phyloP scores from a whole-genome alignment of 2,329 filamentous ascomycete genomes.

The Cladophialophora chaetospira region DNA sequence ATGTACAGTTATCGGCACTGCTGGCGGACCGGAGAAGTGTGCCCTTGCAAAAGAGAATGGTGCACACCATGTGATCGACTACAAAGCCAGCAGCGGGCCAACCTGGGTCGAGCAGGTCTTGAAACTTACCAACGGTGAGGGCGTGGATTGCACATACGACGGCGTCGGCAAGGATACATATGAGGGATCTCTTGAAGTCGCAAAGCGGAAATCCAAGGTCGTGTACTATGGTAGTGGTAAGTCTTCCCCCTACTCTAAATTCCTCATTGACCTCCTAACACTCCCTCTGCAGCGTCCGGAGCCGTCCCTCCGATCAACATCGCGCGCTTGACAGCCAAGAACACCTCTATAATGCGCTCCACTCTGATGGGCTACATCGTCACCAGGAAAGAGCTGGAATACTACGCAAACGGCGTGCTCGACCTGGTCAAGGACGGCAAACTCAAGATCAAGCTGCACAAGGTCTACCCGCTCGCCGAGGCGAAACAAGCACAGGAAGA shows the following conservation, averaged over 20 bases:
- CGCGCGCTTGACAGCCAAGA: conserved; percentile 68
- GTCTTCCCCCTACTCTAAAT: neutral
- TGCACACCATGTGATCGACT: conserved; percentile 72
- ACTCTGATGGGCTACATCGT: conserved; percentile 70
- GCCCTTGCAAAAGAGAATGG: conserved; percentile 69
- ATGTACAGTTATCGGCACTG: conserved; percentile 77
- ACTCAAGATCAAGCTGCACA: conserved; percentile 72
- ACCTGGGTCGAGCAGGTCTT: conserved; percentile 79
- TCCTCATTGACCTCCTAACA: neutral
- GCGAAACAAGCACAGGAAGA: conserved; percentile 73
- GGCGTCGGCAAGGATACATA: conserved; percentile 85
- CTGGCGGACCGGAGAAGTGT: conserved; percentile 71
- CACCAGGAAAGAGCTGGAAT: conserved; percentile 69
- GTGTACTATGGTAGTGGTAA: conserved; percentile 72
- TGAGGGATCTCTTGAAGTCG: conserved; percentile 71
- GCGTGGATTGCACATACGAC: conserved; percentile 72
- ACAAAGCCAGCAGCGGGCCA: conserved; percentile 75
- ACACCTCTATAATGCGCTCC: conserved; percentile 74
- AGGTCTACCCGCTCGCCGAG: conserved; percentile 74
- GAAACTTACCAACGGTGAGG: conserved; percentile 75
- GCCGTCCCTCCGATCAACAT: conserved; percentile 70
- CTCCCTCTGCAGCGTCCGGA: conserved; percentile 47
- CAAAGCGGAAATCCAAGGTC: conserved; percentile 75
- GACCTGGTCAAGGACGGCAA: conserved; percentile 68
- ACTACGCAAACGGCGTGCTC: conserved; percentile 72